phyloP scores from a whole-genome alignment of 352 stramenopile species.

The Globisporangium echinulatum region DNA sequence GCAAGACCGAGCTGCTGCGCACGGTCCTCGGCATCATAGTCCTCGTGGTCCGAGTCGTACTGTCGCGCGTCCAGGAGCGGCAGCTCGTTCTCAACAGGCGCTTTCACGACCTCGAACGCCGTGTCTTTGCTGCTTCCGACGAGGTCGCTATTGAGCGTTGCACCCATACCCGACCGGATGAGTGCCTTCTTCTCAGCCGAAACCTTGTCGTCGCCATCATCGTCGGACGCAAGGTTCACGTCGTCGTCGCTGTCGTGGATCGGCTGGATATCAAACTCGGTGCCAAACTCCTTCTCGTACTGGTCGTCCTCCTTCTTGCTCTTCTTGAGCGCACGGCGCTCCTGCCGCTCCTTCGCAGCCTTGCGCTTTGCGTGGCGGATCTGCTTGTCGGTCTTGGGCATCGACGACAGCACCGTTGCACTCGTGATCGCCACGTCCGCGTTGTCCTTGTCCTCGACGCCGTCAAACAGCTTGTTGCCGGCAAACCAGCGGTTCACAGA shows the following conservation, averaged over 20 bases:
- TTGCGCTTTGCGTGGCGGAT: slow-evolving; percentile 96
- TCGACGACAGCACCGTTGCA: slow-evolving; percentile 45
- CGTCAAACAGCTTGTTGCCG: slow-evolving; percentile 78
- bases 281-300: slow-evolving; percentile 74
- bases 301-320: slow-evolving; percentile 80
- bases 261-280: slow-evolving; percentile 58
- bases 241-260: slow-evolving; percentile 29
- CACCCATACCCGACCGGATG: slow-evolving; percentile 85
- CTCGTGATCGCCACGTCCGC: slow-evolving; percentile 25
- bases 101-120: slow-evolving; percentile 42
- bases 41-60: slow-evolving; percentile 95
- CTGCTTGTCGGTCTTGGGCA: slow-evolving; percentile 98
- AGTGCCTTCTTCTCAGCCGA: slow-evolving; percentile 72
- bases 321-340: slow-evolving; percentile 77
- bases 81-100: slow-evolving; percentile 33
- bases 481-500: slow-evolving; percentile 81
- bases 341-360: slow-evolving; percentile 89
- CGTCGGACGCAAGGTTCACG: slow-evolving; percentile 25
- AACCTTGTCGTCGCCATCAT: slow-evolving; percentile 53
- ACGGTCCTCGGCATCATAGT: slow-evolving; percentile 97
- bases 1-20: slow-evolving; percentile 94
- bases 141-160: slow-evolving; percentile 27
- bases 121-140: slow-evolving; percentile 15
- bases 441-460: slow-evolving; percentile 41
- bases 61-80: slow-evolving; percentile 83